Evolutionary conservation across 805 yeast species (phyloP), one percentile per base, ranked within the genome.

Genomic region (Kodamaea hsintzibuensis): DNA sequence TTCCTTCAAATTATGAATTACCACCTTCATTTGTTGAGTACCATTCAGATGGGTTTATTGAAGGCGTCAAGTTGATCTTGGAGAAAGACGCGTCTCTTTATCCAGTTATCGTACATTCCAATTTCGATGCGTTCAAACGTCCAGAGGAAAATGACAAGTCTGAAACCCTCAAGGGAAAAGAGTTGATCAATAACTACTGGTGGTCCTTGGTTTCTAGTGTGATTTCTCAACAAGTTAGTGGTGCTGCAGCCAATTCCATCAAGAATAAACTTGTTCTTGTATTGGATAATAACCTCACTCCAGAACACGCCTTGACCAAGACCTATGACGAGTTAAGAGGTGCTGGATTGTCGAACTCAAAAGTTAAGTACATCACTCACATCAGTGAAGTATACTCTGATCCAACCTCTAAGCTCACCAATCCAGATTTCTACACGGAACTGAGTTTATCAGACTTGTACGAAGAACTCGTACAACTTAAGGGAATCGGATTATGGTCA

Each of bases 401-500:
- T 45, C 75, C 76, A 1, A 65, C 64, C 1, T 64, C 74, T 18
- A 65, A 62, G 3, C 61, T 76, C 19, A 44, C 72, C 0, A 64
- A 72, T 1, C 61, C 65, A 1, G 69, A 68, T 1, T 70, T 79
- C 49, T 79, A 85, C 56, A 42, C 55, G 2, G 53, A 58, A 0
- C 70, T 70, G 35, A 56, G 73, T 2, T 76, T 80, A 47, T 80
- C 80, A 1, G 82, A 73, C 18, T 69, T 87, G 13, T 63, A 79
- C 0, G 75, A 75, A 16, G 80, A 78, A 54, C 67, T 86, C 51
- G 78, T 80, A 0, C 65, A 66, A 22, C 72, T 88, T 57, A 87
- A 88, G 62, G 96, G 96, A 0, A 80, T 89, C 14, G 96, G 95
- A 0, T 78, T 79, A 1, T 92, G 98, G 98, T 83, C 91, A 3